phyloP scores from a whole-genome alignment of 345 rosid species.

The Physaria fendleri region DNA sequence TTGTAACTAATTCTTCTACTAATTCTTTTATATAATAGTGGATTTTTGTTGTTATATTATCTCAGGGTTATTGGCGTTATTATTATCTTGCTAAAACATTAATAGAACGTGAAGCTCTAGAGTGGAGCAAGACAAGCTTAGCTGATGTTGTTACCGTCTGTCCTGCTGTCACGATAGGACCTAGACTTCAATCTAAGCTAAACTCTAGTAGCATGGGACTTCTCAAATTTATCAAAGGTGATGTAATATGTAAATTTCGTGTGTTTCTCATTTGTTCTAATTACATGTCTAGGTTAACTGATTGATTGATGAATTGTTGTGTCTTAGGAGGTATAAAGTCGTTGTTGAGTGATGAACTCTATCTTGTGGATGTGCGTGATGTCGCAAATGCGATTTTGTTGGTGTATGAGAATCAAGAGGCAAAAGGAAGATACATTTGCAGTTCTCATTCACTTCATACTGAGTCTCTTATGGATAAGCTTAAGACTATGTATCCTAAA shows the following conservation, averaged over 20 bases:
- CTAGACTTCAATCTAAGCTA: slow-evolving; percentile 46
- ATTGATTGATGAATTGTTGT: neutral
- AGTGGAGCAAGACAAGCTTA: slow-evolving; percentile 30
- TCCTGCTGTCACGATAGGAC: slow-evolving; percentile 46
- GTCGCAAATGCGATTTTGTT: slow-evolving; percentile 39
- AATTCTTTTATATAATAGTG: no score
- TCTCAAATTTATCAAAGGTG: slow-evolving; percentile 39
- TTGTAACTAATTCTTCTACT: no score
- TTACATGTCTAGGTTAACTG: neutral
- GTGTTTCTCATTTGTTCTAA: neutral
- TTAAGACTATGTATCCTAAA: slow-evolving; percentile 36
- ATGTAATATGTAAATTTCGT: neutral
- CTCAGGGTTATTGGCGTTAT: slow-evolving; percentile 26
- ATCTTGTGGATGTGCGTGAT: slow-evolving; percentile 49
- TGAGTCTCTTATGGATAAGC: slow-evolving; percentile 28
- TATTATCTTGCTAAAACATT: slow-evolving; percentile 38
- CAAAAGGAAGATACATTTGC: slow-evolving; percentile 45
- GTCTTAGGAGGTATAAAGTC: slow-evolving; percentile 33
- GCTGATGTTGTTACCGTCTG: slow-evolving; percentile 42
- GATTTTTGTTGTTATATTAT: no score
- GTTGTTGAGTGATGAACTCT: slow-evolving; percentile 19
- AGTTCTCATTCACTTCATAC: slow-evolving; percentile 26
- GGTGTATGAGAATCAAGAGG: slow-evolving; percentile 37
- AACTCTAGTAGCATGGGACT: slow-evolving; percentile 42
- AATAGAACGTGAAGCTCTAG: slow-evolving; percentile 44